phyloP scores from a whole-genome alignment of 371 early-diverging fungal genomes.

The Circinella umbellata region DNA sequence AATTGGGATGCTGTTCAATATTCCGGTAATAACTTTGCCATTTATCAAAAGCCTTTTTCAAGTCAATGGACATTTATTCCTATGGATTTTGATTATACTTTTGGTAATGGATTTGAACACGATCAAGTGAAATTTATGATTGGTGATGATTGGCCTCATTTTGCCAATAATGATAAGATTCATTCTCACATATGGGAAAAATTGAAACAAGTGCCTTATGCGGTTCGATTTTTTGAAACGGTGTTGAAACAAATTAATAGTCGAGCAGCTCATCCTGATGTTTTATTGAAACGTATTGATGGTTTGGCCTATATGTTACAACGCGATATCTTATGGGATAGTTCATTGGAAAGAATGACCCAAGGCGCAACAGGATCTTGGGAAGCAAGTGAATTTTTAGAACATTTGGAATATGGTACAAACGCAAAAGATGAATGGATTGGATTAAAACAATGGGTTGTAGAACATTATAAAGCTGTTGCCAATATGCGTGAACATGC shows the following conservation, averaged over 20 bases:
- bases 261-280: constrained; percentile 18
- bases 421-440: constrained; percentile 22
- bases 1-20: constrained; percentile 39
- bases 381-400: constrained; percentile 21
- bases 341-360: constrained; percentile 19
- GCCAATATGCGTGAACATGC: neutral
- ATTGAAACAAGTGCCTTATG: constrained; percentile 19
- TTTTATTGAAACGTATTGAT: constrained; percentile 23
- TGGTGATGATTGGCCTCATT: constrained; percentile 22
- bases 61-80: constrained; percentile 34
- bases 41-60: constrained; percentile 23
- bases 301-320: constrained; percentile 31
- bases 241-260: constrained; percentile 18
- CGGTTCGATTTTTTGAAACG: constrained; percentile 21
- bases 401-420: constrained; percentile 23
- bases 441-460: constrained; percentile 32
- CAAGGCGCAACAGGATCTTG: constrained; percentile 20
- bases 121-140: constrained; percentile 28
- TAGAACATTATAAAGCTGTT: constrained; percentile 18
- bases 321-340: constrained; percentile 31
- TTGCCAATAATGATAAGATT: constrained; percentile 20
- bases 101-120: constrained; percentile 42
- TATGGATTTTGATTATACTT: constrained; percentile 51
- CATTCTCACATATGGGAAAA: constrained; percentile 34
- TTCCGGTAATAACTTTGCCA: constrained; percentile 35